phyloP scores from a whole-genome alignment of 176 grass and related monocot genomes.

The Rhynchospora breviuscula region DNA sequence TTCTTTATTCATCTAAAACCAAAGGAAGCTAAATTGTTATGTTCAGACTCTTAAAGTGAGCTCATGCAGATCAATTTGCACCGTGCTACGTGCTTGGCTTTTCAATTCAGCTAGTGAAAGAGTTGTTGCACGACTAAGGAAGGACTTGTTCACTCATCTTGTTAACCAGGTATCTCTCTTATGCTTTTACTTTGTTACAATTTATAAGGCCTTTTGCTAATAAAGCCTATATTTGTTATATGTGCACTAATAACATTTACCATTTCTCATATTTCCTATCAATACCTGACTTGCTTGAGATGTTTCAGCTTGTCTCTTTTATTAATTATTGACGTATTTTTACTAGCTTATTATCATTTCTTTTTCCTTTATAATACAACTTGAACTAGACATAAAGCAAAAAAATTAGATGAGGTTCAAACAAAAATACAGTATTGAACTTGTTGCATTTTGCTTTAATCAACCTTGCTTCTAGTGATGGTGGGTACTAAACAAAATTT shows the following conservation, averaged over 20 bases:
- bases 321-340: not conserved
- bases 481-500: not conserved
- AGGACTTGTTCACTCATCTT: slow-evolving; percentile 96
- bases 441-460: not conserved
- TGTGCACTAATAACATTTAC: not conserved
- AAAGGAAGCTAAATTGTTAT: not conserved
- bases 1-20: slow-evolving; percentile 9
- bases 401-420: not conserved
- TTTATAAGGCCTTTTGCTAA: not conserved
- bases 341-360: not conserved
- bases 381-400: not conserved
- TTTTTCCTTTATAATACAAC: not conserved
- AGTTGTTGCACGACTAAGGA: slow-evolving; percentile 89
- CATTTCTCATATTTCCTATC: not conserved
- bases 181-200: not conserved
- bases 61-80: slow-evolving; percentile 87
- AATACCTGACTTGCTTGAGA: not conserved
- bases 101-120: slow-evolving; percentile 94
- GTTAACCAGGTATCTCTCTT: slow-evolving; percentile 53
- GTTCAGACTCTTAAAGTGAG: slow-evolving; percentile 20
- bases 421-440: too few relatives aligned
- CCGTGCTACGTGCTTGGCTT: slow-evolving; percentile 71
- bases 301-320: not conserved
- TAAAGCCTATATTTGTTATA: not conserved
- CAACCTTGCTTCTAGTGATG: not conserved